Conservation (phyloP, 805 yeast species). For the Yamadazyma nakazawae region DNA sequence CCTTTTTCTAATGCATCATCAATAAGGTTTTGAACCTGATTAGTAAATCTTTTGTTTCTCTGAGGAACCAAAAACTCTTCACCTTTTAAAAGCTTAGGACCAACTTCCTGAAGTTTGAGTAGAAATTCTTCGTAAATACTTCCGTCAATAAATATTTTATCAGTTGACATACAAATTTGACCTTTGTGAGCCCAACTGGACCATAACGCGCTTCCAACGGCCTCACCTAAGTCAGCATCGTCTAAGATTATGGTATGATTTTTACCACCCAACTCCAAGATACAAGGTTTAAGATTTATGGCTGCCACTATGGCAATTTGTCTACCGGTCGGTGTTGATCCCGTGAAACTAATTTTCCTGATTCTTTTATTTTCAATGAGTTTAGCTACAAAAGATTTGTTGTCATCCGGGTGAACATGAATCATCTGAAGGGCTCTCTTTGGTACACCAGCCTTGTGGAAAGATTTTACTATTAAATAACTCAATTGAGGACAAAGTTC, state of each 20-base stretch:
- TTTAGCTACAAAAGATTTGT: constrained; percentile 11
- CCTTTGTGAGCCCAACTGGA: constrained; percentile 44
- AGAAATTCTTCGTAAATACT: constrained; percentile 28
- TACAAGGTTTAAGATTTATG: constrained; percentile 34
- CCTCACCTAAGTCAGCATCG: constrained; percentile 32
- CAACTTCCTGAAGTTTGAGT: constrained; percentile 16
- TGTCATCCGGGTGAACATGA: constrained; percentile 25
- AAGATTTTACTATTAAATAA: constrained; percentile 29
- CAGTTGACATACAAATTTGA: constrained; percentile 49
- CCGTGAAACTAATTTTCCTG: constrained; percentile 44
- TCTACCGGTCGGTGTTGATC: constrained; percentile 40
- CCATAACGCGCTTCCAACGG: constrained; percentile 27
- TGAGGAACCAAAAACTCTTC: constrained; percentile 24
- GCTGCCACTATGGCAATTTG: constrained; percentile 36
- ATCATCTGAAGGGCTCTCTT: constrained; percentile 31
- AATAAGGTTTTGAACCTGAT: constrained; percentile 22
- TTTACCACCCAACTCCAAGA: constrained; percentile 48
- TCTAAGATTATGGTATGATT: constrained; percentile 32
- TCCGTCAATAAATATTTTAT: constrained; percentile 35
- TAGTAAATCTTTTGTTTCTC: constrained; percentile 24
- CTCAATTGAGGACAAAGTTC: constrained; percentile 36
- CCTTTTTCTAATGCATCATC: constrained; percentile 38
- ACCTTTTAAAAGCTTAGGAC: constrained; percentile 14
- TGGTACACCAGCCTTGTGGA: constrained; percentile 40
- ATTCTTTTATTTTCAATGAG: constrained; percentile 27